Base-by-base conservation (phyloP, 345 rosid genomes). In the Salix udensis region DNA sequence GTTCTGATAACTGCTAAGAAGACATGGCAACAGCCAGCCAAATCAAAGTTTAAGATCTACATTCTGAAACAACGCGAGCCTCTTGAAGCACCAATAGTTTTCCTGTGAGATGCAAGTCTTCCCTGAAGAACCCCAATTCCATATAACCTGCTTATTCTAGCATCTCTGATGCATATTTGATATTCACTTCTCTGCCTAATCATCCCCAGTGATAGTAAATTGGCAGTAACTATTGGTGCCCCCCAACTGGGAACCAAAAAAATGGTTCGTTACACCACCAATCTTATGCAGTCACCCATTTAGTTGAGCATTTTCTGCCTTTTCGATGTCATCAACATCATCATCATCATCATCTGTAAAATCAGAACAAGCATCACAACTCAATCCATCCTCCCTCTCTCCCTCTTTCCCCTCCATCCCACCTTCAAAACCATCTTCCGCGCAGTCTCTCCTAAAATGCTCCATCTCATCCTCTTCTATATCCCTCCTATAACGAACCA, bases 401-500 rank as follows among this genome's bases (percentile, higher is more conserved):
- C 67, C 71, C 13, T 81, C 70, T 55, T 50, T 23, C 16, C 34
- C 62, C 46, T 28, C 26, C 67, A 40, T 65, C 14, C 42, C 65
- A 65, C 73, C 75, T 37, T 70, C 81, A 58, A 78, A 62, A 71
- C 34, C 28, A 66, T 72, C 68, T 28, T 79, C 84, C 11, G 62
- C 71, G 74, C 62, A 80, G 52, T 76, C 86, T 58, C 75, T 82
- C 37, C 79, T 60, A 81, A 52, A 34, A 34, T 12, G 71, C 34
- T 66, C 83, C 68, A 70, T 73, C 72, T 82, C 94, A 68, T 89
- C 90, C 3, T 73, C 89, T 55, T 81, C 85, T 65, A 70, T 78
- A 44, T 83, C 78, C 67, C 89, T 84, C 75, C 89, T 69, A 75
- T 83, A 86, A 52, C 82, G 78, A 82, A 92, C 94, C 74, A 93